Conservation (phyloP, 257 asterid species). For the Nicotiana undulata region DNA sequence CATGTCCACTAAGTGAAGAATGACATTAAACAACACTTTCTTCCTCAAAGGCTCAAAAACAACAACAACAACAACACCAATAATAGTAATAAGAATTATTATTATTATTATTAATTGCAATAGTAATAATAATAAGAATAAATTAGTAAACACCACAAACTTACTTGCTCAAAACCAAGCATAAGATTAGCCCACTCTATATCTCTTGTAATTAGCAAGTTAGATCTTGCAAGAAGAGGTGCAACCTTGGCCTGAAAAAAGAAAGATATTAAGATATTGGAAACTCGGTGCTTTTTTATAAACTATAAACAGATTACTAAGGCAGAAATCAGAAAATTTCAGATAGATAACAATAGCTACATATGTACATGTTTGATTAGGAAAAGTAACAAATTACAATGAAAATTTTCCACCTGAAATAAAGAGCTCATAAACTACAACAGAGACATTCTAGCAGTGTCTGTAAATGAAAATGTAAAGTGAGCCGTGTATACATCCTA, state of each 20-base stretch:
- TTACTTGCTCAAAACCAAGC: conserved; percentile 93
- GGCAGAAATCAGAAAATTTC: background rate
- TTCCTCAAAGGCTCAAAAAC: background rate
- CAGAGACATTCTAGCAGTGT: background rate
- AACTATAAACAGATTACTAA: background rate
- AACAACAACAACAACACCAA: background rate
- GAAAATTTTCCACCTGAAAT: background rate
- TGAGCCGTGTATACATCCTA: background rate
- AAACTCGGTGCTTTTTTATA: background rate
- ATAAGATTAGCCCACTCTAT: conserved; percentile 97
- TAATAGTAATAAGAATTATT: background rate
- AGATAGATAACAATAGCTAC: background rate
- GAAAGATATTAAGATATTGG: conserved; percentile 3
- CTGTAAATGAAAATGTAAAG: background rate
- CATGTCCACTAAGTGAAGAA: background rate
- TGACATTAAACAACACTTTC: background rate
- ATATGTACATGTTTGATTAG: background rate
- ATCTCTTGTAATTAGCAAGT: conserved; percentile 93
- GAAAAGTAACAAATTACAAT: background rate
- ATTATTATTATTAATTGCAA: no score
- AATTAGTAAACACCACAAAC: conserved; percentile 14
- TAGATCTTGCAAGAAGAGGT: conserved; percentile 94
- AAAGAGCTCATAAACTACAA: background rate
- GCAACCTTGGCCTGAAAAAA: conserved; percentile 66
- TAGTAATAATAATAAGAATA: background rate